A percentile compares a stretch with the other conserved stretches of the same genome.
Conservation (phyloP, 805 yeast genomes). For the Saturnispora quitensis region DNA sequence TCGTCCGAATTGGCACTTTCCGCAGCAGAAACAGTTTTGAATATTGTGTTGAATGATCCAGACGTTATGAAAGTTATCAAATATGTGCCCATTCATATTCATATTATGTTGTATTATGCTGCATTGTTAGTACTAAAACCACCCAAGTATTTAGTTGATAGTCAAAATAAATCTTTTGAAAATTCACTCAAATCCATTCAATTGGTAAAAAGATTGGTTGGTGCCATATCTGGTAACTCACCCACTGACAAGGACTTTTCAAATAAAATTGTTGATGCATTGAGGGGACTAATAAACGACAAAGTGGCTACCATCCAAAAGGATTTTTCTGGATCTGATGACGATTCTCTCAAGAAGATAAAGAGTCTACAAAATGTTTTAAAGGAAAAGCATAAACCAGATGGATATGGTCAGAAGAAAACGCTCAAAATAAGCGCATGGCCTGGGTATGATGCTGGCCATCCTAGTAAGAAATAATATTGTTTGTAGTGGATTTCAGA, state of each 20-base stretch:
- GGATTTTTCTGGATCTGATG: not conserved
- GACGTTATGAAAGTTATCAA: slow-evolving; percentile 48
- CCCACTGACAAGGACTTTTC: slow-evolving; percentile 51
- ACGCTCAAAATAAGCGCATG: slow-evolving; percentile 32
- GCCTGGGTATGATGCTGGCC: slow-evolving; percentile 65
- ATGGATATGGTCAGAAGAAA: not conserved
- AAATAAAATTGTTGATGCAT: slow-evolving; percentile 28
- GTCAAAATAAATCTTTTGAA: slow-evolving; percentile 16
- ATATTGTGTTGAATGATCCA: slow-evolving; percentile 46
- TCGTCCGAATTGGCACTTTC: slow-evolving; percentile 43
- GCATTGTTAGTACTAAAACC: slow-evolving; percentile 47
- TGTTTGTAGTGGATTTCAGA: not conserved
- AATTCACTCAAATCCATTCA: slow-evolving; percentile 32
- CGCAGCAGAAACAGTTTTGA: slow-evolving; percentile 56
- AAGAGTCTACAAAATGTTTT: slow-evolving; percentile 10
- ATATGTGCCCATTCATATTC: slow-evolving; percentile 66
- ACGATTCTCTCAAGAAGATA: slow-evolving; percentile 10
- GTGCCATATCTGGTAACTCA: slow-evolving; percentile 33
- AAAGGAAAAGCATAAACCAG: slow-evolving; percentile 11
- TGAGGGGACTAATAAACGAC: slow-evolving; percentile 22
- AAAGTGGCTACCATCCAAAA: slow-evolving; percentile 17
- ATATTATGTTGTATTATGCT: slow-evolving; percentile 62
- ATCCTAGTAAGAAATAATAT: slow-evolving; percentile 31
- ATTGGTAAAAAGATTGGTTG: slow-evolving; percentile 35
- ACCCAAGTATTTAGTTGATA: slow-evolving; percentile 26